Evolutionary conservation across 768 basidiomycete species (phyloP).

Genomic region (Tulasnella sp.): DNA sequence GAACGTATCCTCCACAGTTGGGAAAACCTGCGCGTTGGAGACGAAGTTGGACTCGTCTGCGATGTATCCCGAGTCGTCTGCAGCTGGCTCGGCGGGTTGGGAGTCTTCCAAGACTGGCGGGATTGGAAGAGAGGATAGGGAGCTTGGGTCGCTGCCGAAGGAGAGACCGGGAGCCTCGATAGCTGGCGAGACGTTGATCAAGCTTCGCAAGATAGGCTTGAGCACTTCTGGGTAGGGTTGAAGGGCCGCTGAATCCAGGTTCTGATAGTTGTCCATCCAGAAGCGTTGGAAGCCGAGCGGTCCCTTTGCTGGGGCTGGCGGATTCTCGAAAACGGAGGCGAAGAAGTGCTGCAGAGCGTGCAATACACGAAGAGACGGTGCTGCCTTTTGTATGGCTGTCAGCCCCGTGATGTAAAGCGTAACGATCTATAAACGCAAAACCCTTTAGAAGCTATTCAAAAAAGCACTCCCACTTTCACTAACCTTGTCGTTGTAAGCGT

Average conservation of each 20-base stretch:
- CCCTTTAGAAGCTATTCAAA: neutral
- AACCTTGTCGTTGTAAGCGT: constrained; percentile 14
- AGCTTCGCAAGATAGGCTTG: constrained; percentile 32
- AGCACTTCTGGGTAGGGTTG: constrained; percentile 34
- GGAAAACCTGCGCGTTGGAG: neutral
- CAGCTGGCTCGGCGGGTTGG: neutral
- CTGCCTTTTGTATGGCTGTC: neutral
- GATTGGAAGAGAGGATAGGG: neutral
- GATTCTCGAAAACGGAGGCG: constrained; percentile 30
- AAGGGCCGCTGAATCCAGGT: neutral
- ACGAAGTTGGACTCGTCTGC: neutral
- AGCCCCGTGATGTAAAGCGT: constrained; percentile 30
- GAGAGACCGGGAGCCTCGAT: constrained; percentile 12
- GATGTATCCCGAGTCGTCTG: neutral
- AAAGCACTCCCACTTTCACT: neutral
- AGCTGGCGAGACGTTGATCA: constrained; percentile 12
- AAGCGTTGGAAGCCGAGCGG: constrained; percentile 25
- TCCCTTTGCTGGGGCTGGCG: constrained; percentile 29
- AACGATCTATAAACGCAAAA: constrained; percentile 10
- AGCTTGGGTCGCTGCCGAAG: constrained; percentile 4
- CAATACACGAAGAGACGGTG: constrained; percentile 19
- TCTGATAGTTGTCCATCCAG: constrained; percentile 34
- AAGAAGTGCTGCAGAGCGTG: constrained; percentile 26
- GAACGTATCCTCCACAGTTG: neutral
- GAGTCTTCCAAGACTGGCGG: neutral